phyloP scores from a whole-genome alignment of 345 rosid species.

The Pugionium cornutum region DNA sequence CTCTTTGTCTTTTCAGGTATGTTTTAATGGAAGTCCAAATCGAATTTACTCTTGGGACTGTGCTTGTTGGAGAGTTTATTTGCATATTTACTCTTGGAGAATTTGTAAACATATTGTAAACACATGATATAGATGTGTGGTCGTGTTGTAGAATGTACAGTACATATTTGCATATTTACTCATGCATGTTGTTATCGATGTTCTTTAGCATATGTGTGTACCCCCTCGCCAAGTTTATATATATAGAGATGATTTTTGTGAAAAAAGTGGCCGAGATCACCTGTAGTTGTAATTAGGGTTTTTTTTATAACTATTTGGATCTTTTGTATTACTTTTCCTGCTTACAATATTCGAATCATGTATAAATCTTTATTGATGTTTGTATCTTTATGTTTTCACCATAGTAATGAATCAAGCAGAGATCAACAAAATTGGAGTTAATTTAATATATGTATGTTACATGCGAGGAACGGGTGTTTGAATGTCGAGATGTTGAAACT shows the following conservation, averaged over 20 bases:
- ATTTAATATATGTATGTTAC: not conserved
- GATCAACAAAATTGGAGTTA: not conserved
- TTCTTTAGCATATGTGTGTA: slow-evolving; percentile 28
- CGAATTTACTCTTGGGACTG: slow-evolving; percentile 26
- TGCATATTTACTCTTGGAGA: slow-evolving; percentile 1
- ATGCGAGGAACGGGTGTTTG: slow-evolving; percentile 3
- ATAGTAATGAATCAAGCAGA: not conserved
- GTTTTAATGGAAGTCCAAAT: slow-evolving; percentile 26
- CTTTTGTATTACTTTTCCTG: slow-evolving; percentile 5
- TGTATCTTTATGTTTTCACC: not conserved
- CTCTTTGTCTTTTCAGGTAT: slow-evolving; percentile 27
- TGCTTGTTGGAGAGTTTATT: slow-evolving; percentile 26
- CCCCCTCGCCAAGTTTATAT: slow-evolving; percentile 14
- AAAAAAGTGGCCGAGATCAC: slow-evolving; percentile 10
- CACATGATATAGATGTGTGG: slow-evolving; percentile 7
- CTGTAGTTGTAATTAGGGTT: slow-evolving; percentile 29
- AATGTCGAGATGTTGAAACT: not conserved
- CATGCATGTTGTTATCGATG: slow-evolving; percentile 20
- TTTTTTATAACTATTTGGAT: slow-evolving; percentile 3
- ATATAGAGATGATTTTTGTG: slow-evolving; percentile 28
- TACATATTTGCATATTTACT: slow-evolving; percentile 16
- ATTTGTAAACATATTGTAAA: slow-evolving; percentile 7
- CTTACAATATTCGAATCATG: slow-evolving; percentile 5
- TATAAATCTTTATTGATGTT: not conserved
- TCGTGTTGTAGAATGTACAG: slow-evolving; percentile 31